Evolutionary conservation across 768 basidiomycete genomes (phyloP).

Genomic region (Lentinula boryana): DNA sequence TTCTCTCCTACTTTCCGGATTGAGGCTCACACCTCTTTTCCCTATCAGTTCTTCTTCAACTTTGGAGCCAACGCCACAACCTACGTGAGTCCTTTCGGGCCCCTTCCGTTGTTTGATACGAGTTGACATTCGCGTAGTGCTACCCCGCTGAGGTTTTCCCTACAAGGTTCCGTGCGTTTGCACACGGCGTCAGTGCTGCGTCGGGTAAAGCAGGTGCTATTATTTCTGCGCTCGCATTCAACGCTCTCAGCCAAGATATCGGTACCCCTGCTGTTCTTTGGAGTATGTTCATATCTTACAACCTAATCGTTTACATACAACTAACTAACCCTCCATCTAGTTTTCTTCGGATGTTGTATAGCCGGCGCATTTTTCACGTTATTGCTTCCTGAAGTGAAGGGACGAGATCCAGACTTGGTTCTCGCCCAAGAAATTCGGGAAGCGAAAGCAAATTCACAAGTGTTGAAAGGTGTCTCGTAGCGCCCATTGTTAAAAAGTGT

Average conservation of each 20-base stretch:
- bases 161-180: slow-evolving; percentile 65
- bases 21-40: neutral
- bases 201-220: slow-evolving; percentile 74
- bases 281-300: slow-evolving; percentile 41
- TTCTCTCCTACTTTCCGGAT: neutral
- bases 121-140: slow-evolving; percentile 29
- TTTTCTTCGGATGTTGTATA: slow-evolving; percentile 63
- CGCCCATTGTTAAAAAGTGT: neutral
- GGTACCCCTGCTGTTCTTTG: slow-evolving; percentile 65
- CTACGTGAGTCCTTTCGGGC: slow-evolving; percentile 28
- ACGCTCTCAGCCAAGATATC: slow-evolving; percentile 49
- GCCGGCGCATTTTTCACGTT: slow-evolving; percentile 45
- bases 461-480: neutral
- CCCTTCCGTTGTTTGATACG: neutral
- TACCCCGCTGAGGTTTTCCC: slow-evolving; percentile 81
- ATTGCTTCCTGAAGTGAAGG: slow-evolving; percentile 43
- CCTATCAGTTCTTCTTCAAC: slow-evolving; percentile 67
- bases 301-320: neutral
- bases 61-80: slow-evolving; percentile 72
- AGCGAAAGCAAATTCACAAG: neutral
- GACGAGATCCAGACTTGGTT: slow-evolving; percentile 43
- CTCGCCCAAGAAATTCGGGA: slow-evolving; percentile 30
- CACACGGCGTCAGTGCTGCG: slow-evolving; percentile 73
- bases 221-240: slow-evolving; percentile 70
- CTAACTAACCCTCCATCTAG: slow-evolving; percentile 22